Evolutionary conservation across 2,329 filamentous ascomycete species (phyloP).

Genomic region (Rutstroemia sp.): DNA sequence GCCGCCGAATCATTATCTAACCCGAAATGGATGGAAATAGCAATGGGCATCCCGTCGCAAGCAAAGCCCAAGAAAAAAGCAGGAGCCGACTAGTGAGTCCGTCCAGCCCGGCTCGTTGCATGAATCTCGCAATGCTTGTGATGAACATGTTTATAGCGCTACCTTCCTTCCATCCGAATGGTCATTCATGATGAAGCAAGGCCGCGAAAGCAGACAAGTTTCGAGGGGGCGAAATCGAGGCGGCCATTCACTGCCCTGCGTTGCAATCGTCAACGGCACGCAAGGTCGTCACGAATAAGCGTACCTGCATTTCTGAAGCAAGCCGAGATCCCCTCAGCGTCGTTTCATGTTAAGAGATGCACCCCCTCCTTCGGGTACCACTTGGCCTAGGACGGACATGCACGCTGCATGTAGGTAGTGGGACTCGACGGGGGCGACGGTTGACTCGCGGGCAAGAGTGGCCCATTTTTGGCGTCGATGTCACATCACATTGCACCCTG

Average conservation of each 20-base stretch:
- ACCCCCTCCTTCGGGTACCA: neutral
- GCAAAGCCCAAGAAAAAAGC: neutral
- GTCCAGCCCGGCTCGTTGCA: slow-evolving; percentile 5
- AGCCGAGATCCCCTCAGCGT: slow-evolving; percentile 21
- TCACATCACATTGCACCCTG: neutral
- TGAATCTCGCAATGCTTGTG: slow-evolving; percentile 14
- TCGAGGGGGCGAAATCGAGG: neutral
- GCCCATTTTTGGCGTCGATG: neutral
- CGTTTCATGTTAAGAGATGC: slow-evolving; percentile 19
- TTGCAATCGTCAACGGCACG: neutral
- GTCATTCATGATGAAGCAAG: neutral
- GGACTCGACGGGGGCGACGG: neutral
- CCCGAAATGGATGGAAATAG: neutral
- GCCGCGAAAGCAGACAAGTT: neutral
- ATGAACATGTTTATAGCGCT: slow-evolving; percentile 15
- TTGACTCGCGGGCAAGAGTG: slow-evolving; percentile 1
- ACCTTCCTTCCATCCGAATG: neutral
- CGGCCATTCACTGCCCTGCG: neutral
- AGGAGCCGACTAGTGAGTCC: neutral
- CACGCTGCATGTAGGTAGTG: neutral
- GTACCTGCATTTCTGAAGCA: slow-evolving; percentile 15
- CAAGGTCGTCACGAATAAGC: neutral
- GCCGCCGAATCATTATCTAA: neutral
- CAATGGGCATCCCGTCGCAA: neutral
- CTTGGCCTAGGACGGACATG: neutral